Conservation (phyloP, 148 eudicot species). For the Vaccinium myrtillus region DNA sequence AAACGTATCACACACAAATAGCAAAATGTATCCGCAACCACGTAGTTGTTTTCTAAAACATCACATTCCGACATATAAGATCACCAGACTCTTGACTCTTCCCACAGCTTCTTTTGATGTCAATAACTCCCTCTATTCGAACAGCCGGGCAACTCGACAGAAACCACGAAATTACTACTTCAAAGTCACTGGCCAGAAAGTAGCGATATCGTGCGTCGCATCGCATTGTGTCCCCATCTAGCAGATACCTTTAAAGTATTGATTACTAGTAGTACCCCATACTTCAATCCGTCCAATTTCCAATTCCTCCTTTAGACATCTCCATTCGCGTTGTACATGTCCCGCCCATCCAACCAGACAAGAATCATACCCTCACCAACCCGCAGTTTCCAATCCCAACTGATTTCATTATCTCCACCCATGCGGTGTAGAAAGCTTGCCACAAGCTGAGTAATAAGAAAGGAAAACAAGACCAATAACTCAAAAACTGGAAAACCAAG, state of each 20-base stretch:
- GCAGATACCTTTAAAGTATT: background rate
- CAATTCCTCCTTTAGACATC: conserved; percentile 5
- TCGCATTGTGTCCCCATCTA: background rate
- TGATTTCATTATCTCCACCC: conserved; percentile 27
- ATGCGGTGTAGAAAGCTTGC: conserved; percentile 15
- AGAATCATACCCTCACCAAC: conserved; percentile 16
- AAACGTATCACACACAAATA: background rate
- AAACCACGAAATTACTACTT: conserved; percentile 8
- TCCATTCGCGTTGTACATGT: background rate
- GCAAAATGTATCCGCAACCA: background rate
- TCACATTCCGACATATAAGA: background rate
- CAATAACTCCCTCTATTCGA: background rate
- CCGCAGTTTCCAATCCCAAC: conserved; percentile 24
- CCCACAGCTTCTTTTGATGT: background rate
- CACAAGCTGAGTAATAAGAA: conserved; percentile 32
- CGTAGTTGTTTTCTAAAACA: background rate
- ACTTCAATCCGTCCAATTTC: conserved; percentile 8
- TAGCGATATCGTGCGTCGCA: background rate
- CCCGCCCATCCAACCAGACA: conserved; percentile 30
- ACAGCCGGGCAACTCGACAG: background rate
- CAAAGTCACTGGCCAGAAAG: background rate
- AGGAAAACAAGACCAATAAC: background rate
- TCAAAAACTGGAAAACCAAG: background rate
- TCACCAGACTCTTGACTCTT: background rate
- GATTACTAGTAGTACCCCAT: background rate